Evolutionary conservation across 768 basidiomycete genomes (phyloP).

Genomic region (Phallus indusiatus): DNA sequence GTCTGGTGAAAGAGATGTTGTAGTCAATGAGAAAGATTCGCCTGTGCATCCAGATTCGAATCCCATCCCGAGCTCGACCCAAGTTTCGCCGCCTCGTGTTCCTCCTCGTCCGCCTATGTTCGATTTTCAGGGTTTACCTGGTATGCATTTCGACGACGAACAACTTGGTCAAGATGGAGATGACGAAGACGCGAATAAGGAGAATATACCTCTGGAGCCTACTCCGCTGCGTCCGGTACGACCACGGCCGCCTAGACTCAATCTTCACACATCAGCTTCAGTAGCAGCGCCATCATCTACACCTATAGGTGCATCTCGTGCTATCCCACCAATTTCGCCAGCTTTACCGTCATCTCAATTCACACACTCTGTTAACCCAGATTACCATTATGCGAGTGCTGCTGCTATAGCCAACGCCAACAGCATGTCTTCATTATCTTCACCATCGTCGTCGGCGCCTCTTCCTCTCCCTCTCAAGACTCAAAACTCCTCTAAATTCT

Average conservation of each 20-base stretch:
- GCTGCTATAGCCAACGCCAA: not conserved
- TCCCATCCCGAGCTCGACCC: slow-evolving; percentile 19
- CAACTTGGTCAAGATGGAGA: no score
- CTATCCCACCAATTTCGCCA: not conserved
- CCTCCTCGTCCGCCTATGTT: slow-evolving; percentile 11
- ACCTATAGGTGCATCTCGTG: not conserved
- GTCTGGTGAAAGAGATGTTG: not conserved
- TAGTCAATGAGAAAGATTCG: not conserved
- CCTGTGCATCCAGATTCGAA: no score
- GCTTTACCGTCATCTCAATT: not conserved
- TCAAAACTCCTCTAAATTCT: not conserved
- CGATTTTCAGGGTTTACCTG: not conserved
- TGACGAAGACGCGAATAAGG: not conserved
- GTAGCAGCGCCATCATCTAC: not conserved
- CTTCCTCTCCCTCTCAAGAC: not conserved
- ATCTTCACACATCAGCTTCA: not conserved
- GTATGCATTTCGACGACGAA: not conserved
- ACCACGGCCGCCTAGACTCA: not conserved
- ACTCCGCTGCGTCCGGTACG: not conserved
- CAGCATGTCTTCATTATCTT: not conserved
- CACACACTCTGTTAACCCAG: not conserved
- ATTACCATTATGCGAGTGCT: not conserved
- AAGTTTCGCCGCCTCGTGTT: slow-evolving; percentile 9
- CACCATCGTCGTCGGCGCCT: not conserved
- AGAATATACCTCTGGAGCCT: no score